A percentile compares a stretch with the other conserved stretches of the same genome.
Evolutionary conservation across 306 rosid genomes (phyloP).

Genomic region (Lablab purpureus): DNA sequence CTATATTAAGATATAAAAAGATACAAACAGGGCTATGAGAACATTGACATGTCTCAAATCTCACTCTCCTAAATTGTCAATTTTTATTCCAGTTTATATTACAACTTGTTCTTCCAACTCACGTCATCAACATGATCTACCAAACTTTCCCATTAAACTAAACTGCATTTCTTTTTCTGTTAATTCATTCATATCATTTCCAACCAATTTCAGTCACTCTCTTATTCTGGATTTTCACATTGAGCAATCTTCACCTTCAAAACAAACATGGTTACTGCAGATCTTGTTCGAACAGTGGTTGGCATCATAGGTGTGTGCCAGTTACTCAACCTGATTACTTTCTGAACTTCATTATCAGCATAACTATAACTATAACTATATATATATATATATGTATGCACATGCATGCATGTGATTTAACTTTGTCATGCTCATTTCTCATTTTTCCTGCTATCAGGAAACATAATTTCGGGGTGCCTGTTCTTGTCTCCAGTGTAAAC

Average conservation of each 20-base stretch:
- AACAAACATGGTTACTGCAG: slow-evolving; percentile 62
- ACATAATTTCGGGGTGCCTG: slow-evolving; percentile 64
- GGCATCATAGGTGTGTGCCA: slow-evolving; percentile 63
- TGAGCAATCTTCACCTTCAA: background rate
- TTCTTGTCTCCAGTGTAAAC: slow-evolving; percentile 86
- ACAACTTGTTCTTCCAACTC: too few relatives aligned
- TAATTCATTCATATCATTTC: too few relatives aligned
- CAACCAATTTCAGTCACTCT: background rate
- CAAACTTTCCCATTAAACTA: too few relatives aligned
- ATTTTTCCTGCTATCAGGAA: slow-evolving; percentile 61
- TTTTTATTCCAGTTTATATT: too few relatives aligned
- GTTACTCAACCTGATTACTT: background rate
- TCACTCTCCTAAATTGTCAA: too few relatives aligned
- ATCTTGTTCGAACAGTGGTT: slow-evolving; percentile 61
- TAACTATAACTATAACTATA: too few relatives aligned
- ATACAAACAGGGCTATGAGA: too few relatives aligned
- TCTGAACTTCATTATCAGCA: background rate
- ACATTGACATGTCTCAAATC: too few relatives aligned
- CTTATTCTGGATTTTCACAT: background rate
- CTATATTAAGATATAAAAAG: too few relatives aligned
- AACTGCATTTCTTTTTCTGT: background rate
- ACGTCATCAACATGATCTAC: too few relatives aligned
- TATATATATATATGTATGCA: too few relatives aligned
- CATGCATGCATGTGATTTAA: too few relatives aligned
- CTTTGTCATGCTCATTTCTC: background rate